Evolutionary conservation across 2,329 filamentous ascomycete species (phyloP).

Genomic region (Cordyceps farinosa): DNA sequence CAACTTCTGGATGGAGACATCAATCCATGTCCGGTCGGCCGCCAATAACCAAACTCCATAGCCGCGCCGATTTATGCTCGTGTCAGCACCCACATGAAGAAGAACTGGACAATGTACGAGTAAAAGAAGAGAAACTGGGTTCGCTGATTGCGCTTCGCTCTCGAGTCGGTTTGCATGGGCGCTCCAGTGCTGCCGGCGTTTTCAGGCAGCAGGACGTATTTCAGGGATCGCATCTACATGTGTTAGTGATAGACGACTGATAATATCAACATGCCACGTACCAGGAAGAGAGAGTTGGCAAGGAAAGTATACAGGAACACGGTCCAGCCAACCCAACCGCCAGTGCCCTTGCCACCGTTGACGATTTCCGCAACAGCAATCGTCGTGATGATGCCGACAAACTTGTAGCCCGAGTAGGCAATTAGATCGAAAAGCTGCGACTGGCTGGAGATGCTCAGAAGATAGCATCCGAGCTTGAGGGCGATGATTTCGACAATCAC

Average conservation of each 20-base stretch:
- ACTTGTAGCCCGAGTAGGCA: slow-evolving; percentile 97
- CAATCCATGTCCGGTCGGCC: too few relatives aligned
- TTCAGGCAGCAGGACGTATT: slow-evolving; percentile 92
- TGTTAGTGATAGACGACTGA: neutral
- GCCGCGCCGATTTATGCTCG: slow-evolving; percentile 32
- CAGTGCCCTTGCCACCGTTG: slow-evolving; percentile 75
- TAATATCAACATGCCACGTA: slow-evolving; percentile 41
- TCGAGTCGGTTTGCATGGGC: slow-evolving; percentile 67
- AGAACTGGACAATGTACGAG: slow-evolving; percentile 87
- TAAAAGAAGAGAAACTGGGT: slow-evolving; percentile 94
- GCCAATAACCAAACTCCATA: too few relatives aligned
- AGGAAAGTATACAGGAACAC: slow-evolving; percentile 89
- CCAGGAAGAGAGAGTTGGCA: slow-evolving; percentile 92
- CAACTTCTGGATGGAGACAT: neutral
- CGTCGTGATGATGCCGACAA: slow-evolving; percentile 92
- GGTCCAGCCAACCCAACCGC: slow-evolving; percentile 83
- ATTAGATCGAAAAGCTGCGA: slow-evolving; percentile 90
- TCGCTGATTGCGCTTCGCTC: slow-evolving; percentile 79
- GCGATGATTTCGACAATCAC: slow-evolving; percentile 86
- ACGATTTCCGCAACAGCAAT: slow-evolving; percentile 74
- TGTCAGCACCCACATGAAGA: slow-evolving; percentile 82
- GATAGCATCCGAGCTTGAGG: slow-evolving; percentile 87
- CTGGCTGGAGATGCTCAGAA: slow-evolving; percentile 89
- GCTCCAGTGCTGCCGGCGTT: slow-evolving; percentile 62
- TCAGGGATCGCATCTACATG: slow-evolving; percentile 78